Conservation (phyloP, 1,284 basidiomycete genomes). For the Polyporus tsugae region DNA sequence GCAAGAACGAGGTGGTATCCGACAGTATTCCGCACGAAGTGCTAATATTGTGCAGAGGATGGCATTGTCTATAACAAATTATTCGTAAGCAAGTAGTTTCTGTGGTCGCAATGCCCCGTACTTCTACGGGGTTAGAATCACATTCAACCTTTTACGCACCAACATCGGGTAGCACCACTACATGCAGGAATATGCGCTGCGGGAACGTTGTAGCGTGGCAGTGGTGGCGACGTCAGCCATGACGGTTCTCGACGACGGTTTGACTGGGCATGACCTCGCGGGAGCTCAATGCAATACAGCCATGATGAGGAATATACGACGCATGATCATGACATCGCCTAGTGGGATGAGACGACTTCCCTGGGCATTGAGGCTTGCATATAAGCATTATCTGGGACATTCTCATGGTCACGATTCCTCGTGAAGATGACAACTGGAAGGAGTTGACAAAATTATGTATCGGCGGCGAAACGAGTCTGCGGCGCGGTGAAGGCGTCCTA, state of each 20-base stretch:
- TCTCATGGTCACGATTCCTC: neutral
- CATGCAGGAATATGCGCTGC: neutral
- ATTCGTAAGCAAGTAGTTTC: no score
- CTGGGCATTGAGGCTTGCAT: neutral
- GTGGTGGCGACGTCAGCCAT: neutral
- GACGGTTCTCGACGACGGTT: neutral
- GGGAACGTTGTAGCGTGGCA: neutral
- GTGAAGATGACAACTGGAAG: neutral
- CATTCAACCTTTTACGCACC: neutral
- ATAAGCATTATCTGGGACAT: no score
- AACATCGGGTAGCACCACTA: neutral
- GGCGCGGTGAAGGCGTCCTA: neutral
- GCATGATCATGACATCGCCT: neutral
- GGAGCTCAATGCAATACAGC: neutral
- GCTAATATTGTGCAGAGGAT: no score
- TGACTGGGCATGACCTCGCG: neutral
- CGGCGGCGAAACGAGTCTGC: neutral
- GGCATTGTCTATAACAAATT: no score
- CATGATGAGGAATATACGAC: neutral
- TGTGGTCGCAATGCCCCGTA: no score
- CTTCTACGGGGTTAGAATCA: no score
- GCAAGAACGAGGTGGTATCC: no score
- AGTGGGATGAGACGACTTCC: neutral
- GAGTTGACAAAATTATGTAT: neutral
- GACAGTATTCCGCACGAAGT: no score